phyloP scores from a whole-genome alignment of 345 rosid species.

The Sonneratia alba region DNA sequence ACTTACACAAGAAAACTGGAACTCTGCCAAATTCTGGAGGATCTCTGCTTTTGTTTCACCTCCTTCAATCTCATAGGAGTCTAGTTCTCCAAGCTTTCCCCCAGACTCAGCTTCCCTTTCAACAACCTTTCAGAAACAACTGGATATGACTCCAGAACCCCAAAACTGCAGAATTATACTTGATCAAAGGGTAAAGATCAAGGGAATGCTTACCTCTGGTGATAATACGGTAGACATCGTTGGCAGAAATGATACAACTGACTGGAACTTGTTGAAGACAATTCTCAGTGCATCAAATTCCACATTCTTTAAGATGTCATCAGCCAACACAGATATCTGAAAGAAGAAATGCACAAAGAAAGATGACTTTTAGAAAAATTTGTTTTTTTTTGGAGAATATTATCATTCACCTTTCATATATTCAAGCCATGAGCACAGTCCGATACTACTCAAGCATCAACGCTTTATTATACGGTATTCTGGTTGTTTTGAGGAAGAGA shows the following conservation, averaged over 20 bases:
- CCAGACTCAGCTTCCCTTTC: conserved; percentile 84
- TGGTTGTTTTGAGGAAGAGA: neutral
- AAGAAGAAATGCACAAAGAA: conserved; percentile 6
- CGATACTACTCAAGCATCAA: neutral
- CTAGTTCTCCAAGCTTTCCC: conserved; percentile 85
- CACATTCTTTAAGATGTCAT: conserved; percentile 89
- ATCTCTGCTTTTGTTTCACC: conserved; percentile 88
- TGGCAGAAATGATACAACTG: conserved; percentile 64
- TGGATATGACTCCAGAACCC: neutral
- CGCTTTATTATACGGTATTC: neutral
- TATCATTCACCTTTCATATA: neutral
- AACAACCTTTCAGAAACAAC: conserved; percentile 36
- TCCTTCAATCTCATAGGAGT: conserved; percentile 94
- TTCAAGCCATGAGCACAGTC: neutral
- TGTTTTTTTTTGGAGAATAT: neutral
- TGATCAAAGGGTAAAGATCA: conserved; percentile 8
- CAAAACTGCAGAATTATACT: neutral
- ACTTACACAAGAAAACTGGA: conserved; percentile 98
- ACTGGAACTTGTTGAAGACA: conserved; percentile 85
- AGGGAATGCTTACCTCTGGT: conserved; percentile 47
- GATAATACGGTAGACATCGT: conserved; percentile 78
- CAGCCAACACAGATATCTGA: conserved; percentile 94
- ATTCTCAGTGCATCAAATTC: conserved; percentile 86
- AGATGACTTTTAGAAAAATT: neutral
- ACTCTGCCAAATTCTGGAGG: conserved; percentile 86